Base-by-base conservation (phyloP, 139 green algal genomes). In the Yamagishiella unicocca region DNA sequence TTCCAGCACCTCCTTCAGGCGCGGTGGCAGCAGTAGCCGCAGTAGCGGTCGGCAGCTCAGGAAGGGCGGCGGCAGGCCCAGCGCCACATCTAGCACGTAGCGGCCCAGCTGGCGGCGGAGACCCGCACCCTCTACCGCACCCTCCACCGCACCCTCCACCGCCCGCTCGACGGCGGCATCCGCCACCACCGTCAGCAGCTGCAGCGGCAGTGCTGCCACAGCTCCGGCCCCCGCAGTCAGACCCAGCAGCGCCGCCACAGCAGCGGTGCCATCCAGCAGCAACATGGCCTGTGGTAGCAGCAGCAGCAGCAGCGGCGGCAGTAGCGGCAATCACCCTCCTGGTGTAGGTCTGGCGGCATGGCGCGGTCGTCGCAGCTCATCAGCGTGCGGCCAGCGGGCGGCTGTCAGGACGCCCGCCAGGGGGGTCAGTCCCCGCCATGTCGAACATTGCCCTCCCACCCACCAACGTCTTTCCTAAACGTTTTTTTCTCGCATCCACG, bases 51-150 rank as follows among this genome's bases (percentile, higher is more conserved):
- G 12, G 70, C 82, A 82, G 46, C 10, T 2, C 38, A 71, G 35
- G 53, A 88, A 82, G 31, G 82, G 70, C 82, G 53, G 19, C 25
- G 82, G 82, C 70, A 88, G 53, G 29, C 53, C 53, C 29, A 73
- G 53, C 29, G 53, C 70, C 40, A 82, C 70, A 4, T 82, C 82
- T 1, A 81, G 31, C 10, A 64, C 4, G 53, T 88, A 88, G 0
- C 4, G 1, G 43, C 25, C 40, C 27, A 79, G 42, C 27, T 12
- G 40, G 3, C 27, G 42, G 25, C 1, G 24, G 25, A 38, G 24
- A 9, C 27, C 40, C 3, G 14, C 42, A 8, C 12, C 27, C 4
- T 24, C 40, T 58, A 42, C 70, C 24, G 37, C 70, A 22, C 9
- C 38, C 7, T 9, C 70, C 70, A 19, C n/a, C n/a, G n/a, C n/a